phyloP scores from a whole-genome alignment of 495 filamentous ascomycete species.

The Trichocladium antarcticum region DNA sequence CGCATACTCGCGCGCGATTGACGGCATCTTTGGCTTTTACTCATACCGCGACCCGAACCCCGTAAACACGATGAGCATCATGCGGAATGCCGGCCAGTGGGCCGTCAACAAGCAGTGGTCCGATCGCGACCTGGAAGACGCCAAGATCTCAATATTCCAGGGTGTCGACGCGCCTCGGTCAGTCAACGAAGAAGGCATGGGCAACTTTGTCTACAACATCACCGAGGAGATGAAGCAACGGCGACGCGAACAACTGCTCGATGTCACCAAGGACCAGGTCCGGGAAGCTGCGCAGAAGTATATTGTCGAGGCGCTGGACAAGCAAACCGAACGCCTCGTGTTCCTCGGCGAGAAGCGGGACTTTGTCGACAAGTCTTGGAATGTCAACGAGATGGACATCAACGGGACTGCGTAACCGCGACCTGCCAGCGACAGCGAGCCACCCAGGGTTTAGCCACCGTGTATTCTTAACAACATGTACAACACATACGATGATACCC shows the following conservation, averaged over 20 bases:
- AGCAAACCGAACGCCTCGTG: slow-evolving; percentile 43
- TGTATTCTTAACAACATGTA: slow-evolving; percentile 25
- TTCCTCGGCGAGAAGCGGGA: slow-evolving; percentile 79
- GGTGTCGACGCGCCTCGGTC: slow-evolving; percentile 82
- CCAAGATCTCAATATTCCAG: slow-evolving; percentile 91
- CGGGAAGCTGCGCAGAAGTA: slow-evolving; percentile 70
- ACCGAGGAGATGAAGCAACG: slow-evolving; percentile 82
- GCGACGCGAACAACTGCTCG: slow-evolving; percentile 74
- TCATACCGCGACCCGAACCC: slow-evolving; percentile 97
- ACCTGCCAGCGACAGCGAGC: not conserved
- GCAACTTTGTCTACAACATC: slow-evolving; percentile 72
- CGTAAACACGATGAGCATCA: slow-evolving; percentile 72
- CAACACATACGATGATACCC: slow-evolving; percentile 36
- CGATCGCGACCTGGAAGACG: slow-evolving; percentile 81
- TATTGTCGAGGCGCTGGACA: slow-evolving; percentile 56
- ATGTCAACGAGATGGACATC: slow-evolving; percentile 42
- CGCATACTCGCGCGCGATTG: slow-evolving; percentile 65
- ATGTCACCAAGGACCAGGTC: slow-evolving; percentile 74
- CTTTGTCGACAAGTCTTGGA: slow-evolving; percentile 52
- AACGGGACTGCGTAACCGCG: slow-evolving; percentile 24
- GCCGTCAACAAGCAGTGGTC: slow-evolving; percentile 78
- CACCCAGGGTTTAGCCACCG: not conserved
- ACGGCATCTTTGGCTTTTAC: slow-evolving; percentile 86
- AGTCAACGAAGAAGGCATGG: slow-evolving; percentile 81
- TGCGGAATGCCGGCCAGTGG: slow-evolving; percentile 71